Evolutionary conservation across 306 rosid species (phyloP).

Genomic region (Ormosia emarginata): DNA sequence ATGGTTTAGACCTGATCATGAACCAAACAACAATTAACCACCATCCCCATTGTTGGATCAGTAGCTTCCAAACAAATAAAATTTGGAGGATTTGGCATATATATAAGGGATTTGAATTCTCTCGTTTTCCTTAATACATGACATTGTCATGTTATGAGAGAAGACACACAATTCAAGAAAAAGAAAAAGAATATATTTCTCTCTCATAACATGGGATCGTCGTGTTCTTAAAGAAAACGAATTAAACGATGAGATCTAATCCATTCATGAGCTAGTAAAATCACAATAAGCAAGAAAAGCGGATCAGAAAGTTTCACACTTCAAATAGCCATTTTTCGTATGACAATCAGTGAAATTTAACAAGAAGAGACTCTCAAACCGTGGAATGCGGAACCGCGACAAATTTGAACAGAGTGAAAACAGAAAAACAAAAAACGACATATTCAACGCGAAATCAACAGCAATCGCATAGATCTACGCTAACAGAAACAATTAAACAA

Average conservation of each 20-base stretch:
- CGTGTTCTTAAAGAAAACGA: neutral
- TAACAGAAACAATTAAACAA: neutral
- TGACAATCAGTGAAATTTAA: neutral
- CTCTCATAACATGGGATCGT: neutral
- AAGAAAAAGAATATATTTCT: neutral
- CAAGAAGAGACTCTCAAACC: neutral
- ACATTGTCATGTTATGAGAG: neutral
- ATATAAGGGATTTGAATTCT: neutral
- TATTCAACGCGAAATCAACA: slow-evolving; percentile 1
- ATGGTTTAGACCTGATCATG: slow-evolving; percentile 30
- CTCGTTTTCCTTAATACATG: neutral
- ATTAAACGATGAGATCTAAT: slow-evolving; percentile 15
- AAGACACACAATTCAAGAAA: too few species aligned
- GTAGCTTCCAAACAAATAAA: neutral
- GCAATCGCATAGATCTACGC: neutral
- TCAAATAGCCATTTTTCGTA: neutral
- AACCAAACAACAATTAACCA: slow-evolving; percentile 20
- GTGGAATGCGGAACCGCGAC: neutral
- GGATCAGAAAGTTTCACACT: neutral
- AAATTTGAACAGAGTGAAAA: neutral
- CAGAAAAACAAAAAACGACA: neutral
- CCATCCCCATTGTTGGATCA: slow-evolving; percentile 1
- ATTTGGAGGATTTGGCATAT: neutral
- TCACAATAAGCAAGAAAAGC: neutral
- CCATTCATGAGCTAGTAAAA: neutral